Conservation (phyloP, 2,329 filamentous ascomycete genomes). For the Colletotrichum tofieldiae region DNA sequence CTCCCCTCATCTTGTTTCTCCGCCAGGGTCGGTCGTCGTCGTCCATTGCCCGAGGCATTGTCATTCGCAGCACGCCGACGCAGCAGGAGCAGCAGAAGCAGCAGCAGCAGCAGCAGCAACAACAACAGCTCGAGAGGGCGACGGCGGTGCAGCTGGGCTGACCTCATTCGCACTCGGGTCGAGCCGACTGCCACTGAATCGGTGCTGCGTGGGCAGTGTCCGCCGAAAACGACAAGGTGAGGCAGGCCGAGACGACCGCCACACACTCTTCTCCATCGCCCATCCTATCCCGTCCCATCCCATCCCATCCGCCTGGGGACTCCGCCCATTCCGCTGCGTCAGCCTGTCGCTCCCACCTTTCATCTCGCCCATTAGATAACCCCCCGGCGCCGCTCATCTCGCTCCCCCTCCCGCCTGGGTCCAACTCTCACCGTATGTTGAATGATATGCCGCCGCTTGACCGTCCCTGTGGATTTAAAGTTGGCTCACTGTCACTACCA, state of each 20-base stretch:
- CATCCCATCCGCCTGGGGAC: constrained; percentile 40
- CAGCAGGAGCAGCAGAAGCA: constrained; percentile 1
- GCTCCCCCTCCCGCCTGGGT: constrained; percentile 42
- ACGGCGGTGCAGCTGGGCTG: constrained; percentile 12
- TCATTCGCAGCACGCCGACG: constrained; percentile 18
- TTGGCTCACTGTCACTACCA: constrained; percentile 37
- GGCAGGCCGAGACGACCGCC: constrained; percentile 42
- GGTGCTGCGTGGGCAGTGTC: constrained; percentile 23
- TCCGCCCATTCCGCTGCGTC: constrained; percentile 44
- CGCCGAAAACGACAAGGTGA: constrained; percentile 41
- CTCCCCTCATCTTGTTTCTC: constrained; percentile 32
- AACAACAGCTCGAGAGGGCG: constrained; percentile 14
- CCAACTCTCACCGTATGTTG: constrained; percentile 43
- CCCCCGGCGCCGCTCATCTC: constrained; percentile 43
- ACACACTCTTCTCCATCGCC: constrained; percentile 32
- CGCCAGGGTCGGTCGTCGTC: constrained; percentile 9
- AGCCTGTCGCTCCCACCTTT: constrained; percentile 43
- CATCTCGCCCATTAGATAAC: constrained; percentile 43
- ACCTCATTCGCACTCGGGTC: constrained; percentile 24
- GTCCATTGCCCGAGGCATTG: constrained; percentile 18
- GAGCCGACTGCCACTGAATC: constrained; percentile 31
- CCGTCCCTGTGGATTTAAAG: constrained; percentile 38
- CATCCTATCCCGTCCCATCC: constrained; percentile 40
- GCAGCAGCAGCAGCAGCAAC: not conserved
- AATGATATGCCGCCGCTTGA: constrained; percentile 39